These are phyloP conservation scores for Trichoderma lentiforme DNA, from an alignment of 2,329 filamentous ascomycete species.

Conservation along the genomic window DNA sequence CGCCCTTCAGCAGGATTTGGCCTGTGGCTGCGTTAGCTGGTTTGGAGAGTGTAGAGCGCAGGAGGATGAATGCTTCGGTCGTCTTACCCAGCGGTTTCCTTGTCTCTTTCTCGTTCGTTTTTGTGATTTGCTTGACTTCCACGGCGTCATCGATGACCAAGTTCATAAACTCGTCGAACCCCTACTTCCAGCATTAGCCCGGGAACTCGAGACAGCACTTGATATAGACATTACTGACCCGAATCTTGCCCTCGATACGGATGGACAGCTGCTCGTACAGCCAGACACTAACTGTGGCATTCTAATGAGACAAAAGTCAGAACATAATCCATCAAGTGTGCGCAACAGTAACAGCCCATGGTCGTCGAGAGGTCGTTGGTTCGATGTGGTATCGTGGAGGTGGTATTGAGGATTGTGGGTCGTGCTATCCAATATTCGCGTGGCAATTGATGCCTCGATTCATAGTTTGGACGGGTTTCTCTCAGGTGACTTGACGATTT, in stretches of 20 bases:
- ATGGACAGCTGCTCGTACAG: conserved; percentile 93
- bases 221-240: conserved; percentile 54
- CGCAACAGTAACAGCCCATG: background rate
- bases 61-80: background rate
- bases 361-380: background rate
- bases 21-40: conserved; percentile 48
- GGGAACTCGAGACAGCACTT: too few species aligned
- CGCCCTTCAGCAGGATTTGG: conserved; percentile 82
- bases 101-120: conserved; percentile 71
- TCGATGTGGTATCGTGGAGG: background rate
- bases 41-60: background rate
- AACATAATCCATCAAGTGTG: background rate
- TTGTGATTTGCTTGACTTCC: conserved; percentile 82
- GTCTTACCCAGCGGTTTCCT: conserved; percentile 70
- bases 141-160: conserved; percentile 93
- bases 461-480: background rate
- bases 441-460: background rate
- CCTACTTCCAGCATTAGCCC: conserved; percentile 48
- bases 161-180: conserved; percentile 99
- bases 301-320: conserved; percentile 41
- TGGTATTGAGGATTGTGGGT: too few species aligned
- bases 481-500: background rate
- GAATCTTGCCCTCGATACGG: conserved; percentile 93
- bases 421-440: background rate
- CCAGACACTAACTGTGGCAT: conserved; percentile 89